phyloP scores from a whole-genome alignment of 78 protist species.

The Speleostelium caveatum region DNA sequence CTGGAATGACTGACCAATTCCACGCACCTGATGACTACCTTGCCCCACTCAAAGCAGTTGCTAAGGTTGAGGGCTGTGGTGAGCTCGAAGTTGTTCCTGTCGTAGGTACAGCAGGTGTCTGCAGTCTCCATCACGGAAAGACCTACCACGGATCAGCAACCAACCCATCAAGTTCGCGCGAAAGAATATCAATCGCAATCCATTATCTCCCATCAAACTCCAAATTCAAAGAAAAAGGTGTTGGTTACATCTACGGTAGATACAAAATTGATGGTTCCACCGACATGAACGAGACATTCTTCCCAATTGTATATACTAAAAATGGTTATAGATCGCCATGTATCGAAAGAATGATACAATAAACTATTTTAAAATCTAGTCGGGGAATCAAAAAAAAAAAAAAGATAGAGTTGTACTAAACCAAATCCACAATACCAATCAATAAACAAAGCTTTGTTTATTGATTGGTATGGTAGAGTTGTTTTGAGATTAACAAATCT shows the following conservation, averaged over 20 bases:
- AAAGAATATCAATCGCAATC: slow-evolving; percentile 33
- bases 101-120: neutral
- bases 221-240: neutral
- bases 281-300: neutral
- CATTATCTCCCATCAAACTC: slow-evolving; percentile 42
- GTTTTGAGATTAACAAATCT: too few relatives aligned
- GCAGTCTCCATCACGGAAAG: slow-evolving; percentile 49
- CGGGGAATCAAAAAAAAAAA: too few relatives aligned
- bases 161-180: slow-evolving; percentile 4
- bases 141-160: slow-evolving; percentile 48
- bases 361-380: too few relatives aligned
- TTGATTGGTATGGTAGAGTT: too few relatives aligned
- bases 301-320: neutral
- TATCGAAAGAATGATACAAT: neutral
- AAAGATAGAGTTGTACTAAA: too few relatives aligned
- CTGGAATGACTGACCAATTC: neutral
- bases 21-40: slow-evolving; percentile 56
- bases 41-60: neutral
- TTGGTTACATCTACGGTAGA: slow-evolving; percentile 52
- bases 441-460: too few relatives aligned
- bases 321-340: slow-evolving; percentile 1
- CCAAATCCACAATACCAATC: too few relatives aligned
- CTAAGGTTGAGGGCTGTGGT: neutral
- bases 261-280: neutral
- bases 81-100: neutral